phyloP scores from a whole-genome alignment of 306 rosid genomes.

The Carpinus fangiana region DNA sequence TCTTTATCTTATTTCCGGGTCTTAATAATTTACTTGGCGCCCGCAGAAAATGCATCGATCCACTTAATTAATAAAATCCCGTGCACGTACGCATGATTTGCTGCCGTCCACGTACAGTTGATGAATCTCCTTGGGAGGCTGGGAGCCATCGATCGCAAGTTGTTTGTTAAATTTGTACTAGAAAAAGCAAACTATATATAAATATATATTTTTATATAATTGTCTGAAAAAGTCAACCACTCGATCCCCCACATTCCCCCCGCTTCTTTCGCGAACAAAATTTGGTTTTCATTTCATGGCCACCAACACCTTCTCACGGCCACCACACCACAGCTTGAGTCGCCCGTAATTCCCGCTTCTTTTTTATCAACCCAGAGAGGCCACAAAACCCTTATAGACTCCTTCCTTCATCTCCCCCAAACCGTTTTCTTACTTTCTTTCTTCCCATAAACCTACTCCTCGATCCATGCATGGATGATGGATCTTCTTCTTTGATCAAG shows the following conservation, averaged over 20 bases:
- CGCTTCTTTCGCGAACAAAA: constrained; percentile 30
- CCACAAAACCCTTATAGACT: not conserved
- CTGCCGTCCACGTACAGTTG: too few species aligned
- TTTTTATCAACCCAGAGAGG: constrained; percentile 30
- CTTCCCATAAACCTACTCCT: constrained; percentile 39
- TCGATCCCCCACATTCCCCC: constrained; percentile 12
- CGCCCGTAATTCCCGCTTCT: constrained; percentile 36
- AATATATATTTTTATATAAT: not conserved
- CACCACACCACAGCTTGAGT: constrained; percentile 17
- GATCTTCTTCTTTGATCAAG: constrained; percentile 47
- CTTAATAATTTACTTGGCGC: too few species aligned
- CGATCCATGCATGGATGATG: constrained; percentile 33
- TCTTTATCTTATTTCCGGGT: too few species aligned
- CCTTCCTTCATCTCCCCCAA: constrained; percentile 14
- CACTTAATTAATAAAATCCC: too few species aligned
- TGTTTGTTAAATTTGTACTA: not conserved
- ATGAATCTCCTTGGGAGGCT: too few species aligned
- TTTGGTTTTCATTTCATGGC: constrained; percentile 39
- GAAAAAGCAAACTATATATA: not conserved
- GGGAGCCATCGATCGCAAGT: too few species aligned
- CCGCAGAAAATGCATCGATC: too few species aligned
- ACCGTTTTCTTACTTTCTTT: constrained; percentile 19
- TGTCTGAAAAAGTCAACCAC: constrained; percentile 37
- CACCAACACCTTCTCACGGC: constrained; percentile 15
- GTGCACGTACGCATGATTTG: too few species aligned